Conservation (phyloP, 106 monocot genomes). For the Dioscorea dumetorum region DNA sequence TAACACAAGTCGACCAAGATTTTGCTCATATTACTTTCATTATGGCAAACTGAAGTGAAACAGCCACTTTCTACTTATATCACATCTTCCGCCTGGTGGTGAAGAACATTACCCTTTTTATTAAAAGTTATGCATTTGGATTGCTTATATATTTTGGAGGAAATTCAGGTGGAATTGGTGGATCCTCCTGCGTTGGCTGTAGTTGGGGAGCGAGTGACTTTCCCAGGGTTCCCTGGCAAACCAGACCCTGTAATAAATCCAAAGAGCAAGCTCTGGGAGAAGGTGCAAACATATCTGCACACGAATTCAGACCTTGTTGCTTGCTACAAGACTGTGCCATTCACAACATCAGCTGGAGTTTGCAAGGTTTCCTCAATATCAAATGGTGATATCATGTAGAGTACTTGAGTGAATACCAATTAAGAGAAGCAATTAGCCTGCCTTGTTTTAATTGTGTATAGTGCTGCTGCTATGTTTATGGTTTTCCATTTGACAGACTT, state of each 20-base stretch:
- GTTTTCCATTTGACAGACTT: no score
- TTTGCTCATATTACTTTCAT: no score
- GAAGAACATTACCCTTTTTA: no score
- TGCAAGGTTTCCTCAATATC: slow-evolving; percentile 83
- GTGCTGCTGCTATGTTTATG: no score
- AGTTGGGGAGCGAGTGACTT: slow-evolving; percentile 60
- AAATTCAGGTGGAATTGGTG: slow-evolving; percentile 75
- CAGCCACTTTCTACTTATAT: no score
- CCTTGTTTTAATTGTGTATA: no score
- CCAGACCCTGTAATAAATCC: slow-evolving; percentile 60
- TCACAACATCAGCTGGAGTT: slow-evolving; percentile 78
- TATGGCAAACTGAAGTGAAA: no score
- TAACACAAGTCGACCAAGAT: no score
- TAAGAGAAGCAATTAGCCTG: no score
- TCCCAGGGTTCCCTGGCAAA: slow-evolving; percentile 58
- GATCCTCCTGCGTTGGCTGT: slow-evolving; percentile 62
- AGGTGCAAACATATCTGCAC: slow-evolving; percentile 53
- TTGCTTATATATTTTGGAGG: no score
- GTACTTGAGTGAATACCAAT: not conserved
- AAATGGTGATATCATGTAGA: slow-evolving; percentile 54
- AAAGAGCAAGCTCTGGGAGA: slow-evolving; percentile 93
- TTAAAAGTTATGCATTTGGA: no score
- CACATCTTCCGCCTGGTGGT: no score
- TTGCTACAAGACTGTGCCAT: slow-evolving; percentile 57
- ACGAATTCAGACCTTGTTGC: slow-evolving; percentile 62